A percentile compares a stretch with the other conserved stretches of the same genome.
These are phyloP conservation scores for Simmondsia chinensis DNA, from an alignment of 148 eudicot genomes.

Conservation along the genomic window DNA sequence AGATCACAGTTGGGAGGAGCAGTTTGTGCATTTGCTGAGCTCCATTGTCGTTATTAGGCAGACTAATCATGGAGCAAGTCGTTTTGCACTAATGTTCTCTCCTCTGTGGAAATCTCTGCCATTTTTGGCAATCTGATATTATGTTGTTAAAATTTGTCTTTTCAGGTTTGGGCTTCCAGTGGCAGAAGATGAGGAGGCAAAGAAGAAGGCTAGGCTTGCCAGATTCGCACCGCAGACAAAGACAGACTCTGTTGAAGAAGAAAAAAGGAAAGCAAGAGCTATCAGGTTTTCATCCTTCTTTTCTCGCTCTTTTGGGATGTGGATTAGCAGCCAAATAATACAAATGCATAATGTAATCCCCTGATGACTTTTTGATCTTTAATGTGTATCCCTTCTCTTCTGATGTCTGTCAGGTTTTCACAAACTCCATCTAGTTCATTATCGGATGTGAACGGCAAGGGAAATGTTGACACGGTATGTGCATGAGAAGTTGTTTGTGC, in stretches of 20 bases:
- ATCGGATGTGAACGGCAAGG: neutral
- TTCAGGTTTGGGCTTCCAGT: constrained; percentile 1
- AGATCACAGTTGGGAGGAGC: too few relatives aligned
- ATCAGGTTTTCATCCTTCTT: neutral
- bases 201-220: neutral
- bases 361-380: neutral
- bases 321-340: too few relatives aligned
- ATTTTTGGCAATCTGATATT: too few relatives aligned
- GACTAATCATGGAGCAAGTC: too few relatives aligned
- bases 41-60: too few relatives aligned
- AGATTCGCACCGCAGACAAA: neutral
- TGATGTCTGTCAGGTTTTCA: neutral
- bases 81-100: too few relatives aligned
- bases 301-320: neutral
- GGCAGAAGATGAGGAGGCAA: neutral
- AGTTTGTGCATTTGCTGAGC: too few relatives aligned
- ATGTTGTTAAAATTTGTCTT: neutral
- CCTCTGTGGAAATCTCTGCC: too few relatives aligned
- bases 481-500: too few relatives aligned
- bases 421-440: neutral
- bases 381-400: neutral
- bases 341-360: too few relatives aligned
- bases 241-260: neutral
- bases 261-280: constrained; percentile 3
- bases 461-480: constrained; percentile 1